Conservation (phyloP, 805 yeast species). For the Zygotorulaspora sp. region DNA sequence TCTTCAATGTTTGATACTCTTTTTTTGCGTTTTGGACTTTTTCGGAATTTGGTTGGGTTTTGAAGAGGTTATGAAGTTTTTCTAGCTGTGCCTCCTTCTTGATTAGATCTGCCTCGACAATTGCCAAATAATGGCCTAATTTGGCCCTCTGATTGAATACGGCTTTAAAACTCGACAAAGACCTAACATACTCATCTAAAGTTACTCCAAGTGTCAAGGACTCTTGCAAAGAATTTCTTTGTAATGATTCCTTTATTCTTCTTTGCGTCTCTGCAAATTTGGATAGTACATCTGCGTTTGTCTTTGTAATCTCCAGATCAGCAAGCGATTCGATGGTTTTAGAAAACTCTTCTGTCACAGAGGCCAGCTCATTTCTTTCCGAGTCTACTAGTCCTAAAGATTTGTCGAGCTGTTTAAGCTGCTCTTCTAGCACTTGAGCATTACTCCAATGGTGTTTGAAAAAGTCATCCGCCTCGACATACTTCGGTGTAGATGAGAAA, state of each 20-base stretch:
- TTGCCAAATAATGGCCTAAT: constrained; percentile 42
- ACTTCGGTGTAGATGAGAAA: constrained; percentile 62
- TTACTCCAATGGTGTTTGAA: constrained; percentile 65
- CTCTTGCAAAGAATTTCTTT: constrained; percentile 78
- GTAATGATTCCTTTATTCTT: constrained; percentile 67
- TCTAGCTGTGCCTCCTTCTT: constrained; percentile 47
- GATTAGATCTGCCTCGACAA: constrained; percentile 45
- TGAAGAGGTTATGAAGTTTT: constrained; percentile 41
- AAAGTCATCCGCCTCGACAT: constrained; percentile 73
- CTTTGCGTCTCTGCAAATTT: constrained; percentile 70
- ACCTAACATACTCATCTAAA: constrained; percentile 78
- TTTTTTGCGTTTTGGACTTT: constrained; percentile 52
- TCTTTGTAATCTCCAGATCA: constrained; percentile 67
- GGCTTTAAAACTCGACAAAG: constrained; percentile 67
- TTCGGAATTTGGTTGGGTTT: constrained; percentile 51
- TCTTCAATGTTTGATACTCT: constrained; percentile 56
- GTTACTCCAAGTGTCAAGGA: constrained; percentile 81
- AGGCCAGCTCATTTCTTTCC: constrained; percentile 70
- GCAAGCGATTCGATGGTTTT: constrained; percentile 55
- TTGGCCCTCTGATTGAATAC: constrained; percentile 73
- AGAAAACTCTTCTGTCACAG: constrained; percentile 65
- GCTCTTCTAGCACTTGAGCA: constrained; percentile 67
- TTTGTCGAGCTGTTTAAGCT: constrained; percentile 61
- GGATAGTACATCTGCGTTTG: constrained; percentile 55
- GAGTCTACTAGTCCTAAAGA: constrained; percentile 68